Evolutionary conservation across 2,329 filamentous ascomycete genomes (phyloP), one percentile per base, ranked within the genome.

Genomic region (Emergomyces orientalis): DNA sequence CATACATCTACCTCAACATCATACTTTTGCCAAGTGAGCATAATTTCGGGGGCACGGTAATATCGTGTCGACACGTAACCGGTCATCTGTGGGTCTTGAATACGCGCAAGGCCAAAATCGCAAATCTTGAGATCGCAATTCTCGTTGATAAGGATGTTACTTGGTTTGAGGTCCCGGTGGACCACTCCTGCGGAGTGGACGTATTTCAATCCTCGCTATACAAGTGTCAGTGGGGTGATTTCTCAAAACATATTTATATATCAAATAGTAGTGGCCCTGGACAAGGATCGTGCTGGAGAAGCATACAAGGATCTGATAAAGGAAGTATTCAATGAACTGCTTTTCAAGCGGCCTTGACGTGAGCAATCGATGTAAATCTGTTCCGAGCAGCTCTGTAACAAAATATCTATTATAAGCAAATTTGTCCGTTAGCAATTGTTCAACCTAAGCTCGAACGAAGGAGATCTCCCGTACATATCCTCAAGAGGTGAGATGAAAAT

Each of bases 11-110:
- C 94, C 80, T 97, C 94, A 57, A 97, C 88, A 70, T 99, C 94
- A 79, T 99, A 99, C 81, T 99, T 99, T 82, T 99, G 94, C 94
- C 94, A 99, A 67, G 94, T 97, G 74, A 99, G 91, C 94, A 99
- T 99, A 75, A 99, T 99, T 78, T 99, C 94, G 22, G 94, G 94
- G 9, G 94, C 94, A 72, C 94, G 88, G 83, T 99, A 99, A 83
- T 99, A 99, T 82, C 94, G 84, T 66, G 94, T 99, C 57, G 94
- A 97, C 65, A 99, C 94, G 74, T 99, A 99, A 70, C 94, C 94
- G 51, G 94, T 99, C 94, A 99, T 99, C 79, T 99, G 94, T 43
- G 94, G 94, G 74, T 99, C 94, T 76, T 99, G 94, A 71, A 99
- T 96, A 77, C 94, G 90, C 61, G 94, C 94, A 65, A 99, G 83